phyloP scores from a whole-genome alignment of 2,329 filamentous ascomycete genomes.

The Verticillium longisporum region DNA sequence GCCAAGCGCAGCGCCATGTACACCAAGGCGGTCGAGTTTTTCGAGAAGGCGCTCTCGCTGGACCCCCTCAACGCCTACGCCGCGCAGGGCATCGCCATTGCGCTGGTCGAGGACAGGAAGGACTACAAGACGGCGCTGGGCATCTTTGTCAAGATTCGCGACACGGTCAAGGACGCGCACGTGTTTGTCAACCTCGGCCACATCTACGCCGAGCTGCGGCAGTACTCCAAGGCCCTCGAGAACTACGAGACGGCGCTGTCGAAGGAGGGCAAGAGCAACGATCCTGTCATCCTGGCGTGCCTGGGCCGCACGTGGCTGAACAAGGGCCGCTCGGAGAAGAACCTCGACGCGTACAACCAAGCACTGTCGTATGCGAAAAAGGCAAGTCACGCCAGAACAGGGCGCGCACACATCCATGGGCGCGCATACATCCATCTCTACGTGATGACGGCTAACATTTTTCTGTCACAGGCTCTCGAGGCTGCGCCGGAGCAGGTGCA shows the following conservation, averaged over 20 bases:
- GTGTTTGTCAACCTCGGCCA: constrained; percentile 93
- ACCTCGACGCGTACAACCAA: constrained; percentile 49
- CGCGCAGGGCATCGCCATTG: constrained; percentile 91
- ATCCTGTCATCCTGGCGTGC: constrained; percentile 75
- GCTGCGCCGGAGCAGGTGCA: constrained; percentile 78
- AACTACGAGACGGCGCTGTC: constrained; percentile 83
- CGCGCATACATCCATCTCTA: too few species aligned
- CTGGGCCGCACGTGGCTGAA: constrained; percentile 83
- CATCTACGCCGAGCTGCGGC: constrained; percentile 82
- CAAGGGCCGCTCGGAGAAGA: constrained; percentile 60
- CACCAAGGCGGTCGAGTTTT: constrained; percentile 92
- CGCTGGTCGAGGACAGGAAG: constrained; percentile 89
- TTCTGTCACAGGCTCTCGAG: constrained; percentile 57
- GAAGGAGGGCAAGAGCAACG: constrained; percentile 66
- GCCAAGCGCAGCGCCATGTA: constrained; percentile 85
- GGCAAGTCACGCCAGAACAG: constrained; percentile 29
- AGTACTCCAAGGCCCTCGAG: constrained; percentile 88
- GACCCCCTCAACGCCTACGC: constrained; percentile 94
- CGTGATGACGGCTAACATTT: neutral
- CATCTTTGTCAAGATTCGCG: constrained; percentile 84
- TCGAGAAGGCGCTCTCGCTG: constrained; percentile 93
- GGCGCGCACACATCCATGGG: too few species aligned
- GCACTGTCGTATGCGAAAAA: constrained; percentile 56
- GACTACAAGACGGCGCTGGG: constrained; percentile 75
- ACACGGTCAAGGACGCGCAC: constrained; percentile 81